A percentile compares a stretch with the other conserved stretches of the same genome.
phyloP scores from a whole-genome alignment of 2,329 filamentous ascomycete species.

The Fusarium brevicatenulatum region DNA sequence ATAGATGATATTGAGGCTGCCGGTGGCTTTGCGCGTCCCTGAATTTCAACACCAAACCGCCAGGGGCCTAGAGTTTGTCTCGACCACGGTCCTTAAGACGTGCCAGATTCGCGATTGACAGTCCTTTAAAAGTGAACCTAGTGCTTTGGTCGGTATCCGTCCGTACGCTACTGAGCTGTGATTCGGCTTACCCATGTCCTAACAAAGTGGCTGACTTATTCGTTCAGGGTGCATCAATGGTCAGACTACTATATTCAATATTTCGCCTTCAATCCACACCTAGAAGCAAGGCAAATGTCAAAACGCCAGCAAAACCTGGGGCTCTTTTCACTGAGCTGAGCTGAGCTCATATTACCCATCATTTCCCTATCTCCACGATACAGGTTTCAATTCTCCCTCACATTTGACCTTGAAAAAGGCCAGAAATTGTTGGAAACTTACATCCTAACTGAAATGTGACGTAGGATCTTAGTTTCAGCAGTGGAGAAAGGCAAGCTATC shows the following conservation, averaged over 20 bases:
- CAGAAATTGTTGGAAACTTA: neutral
- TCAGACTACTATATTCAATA: constrained; percentile 23
- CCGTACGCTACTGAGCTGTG: constrained; percentile 24
- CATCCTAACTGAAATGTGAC: constrained; percentile 11
- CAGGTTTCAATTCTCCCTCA: constrained; percentile 36
- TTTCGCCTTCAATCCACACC: constrained; percentile 7
- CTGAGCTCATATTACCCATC: neutral
- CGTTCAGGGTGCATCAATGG: constrained; percentile 28
- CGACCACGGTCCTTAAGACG: constrained; percentile 27
- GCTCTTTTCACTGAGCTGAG: neutral
- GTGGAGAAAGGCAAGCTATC: constrained; percentile 20
- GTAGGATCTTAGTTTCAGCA: constrained; percentile 16
- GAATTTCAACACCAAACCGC: constrained; percentile 14
- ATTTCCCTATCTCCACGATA: constrained; percentile 21
- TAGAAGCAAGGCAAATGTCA: neutral
- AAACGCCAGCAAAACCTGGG: neutral
- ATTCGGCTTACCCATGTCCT: constrained; percentile 9
- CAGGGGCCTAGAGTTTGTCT: constrained; percentile 7
- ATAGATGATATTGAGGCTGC: constrained; percentile 14
- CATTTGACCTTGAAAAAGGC: constrained; percentile 14
- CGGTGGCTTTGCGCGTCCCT: constrained; percentile 10
- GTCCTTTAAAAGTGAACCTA: neutral
- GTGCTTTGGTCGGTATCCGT: constrained; percentile 23
- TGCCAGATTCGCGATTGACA: constrained; percentile 25
- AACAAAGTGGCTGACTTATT: constrained; percentile 30